These are phyloP conservation scores for Oryza glaberrima DNA, from an alignment of 176 grass and related monocot species.

Conservation along the genomic window DNA sequence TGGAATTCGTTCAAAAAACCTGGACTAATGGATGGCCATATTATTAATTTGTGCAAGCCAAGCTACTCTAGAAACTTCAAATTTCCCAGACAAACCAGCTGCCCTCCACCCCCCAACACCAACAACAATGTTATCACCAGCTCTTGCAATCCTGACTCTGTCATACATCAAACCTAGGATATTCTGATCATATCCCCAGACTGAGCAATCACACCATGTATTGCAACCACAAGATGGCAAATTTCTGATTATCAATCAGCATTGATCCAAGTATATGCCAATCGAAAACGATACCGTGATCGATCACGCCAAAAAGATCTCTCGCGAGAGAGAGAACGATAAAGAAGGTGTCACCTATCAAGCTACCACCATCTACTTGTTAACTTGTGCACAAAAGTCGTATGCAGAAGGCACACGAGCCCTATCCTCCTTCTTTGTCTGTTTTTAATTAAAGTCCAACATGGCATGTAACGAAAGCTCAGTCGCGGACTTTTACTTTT, in stretches of 20 bases:
- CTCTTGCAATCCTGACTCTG: neutral
- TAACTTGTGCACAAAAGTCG: constrained; percentile 30
- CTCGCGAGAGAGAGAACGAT: constrained; percentile 11
- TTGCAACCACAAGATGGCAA: neutral
- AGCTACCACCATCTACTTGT: constrained; percentile 5
- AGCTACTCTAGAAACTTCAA: constrained; percentile 29
- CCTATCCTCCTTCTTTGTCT: constrained; percentile 1
- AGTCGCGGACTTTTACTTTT: constrained; percentile 43
- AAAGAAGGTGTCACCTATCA: constrained; percentile 9
- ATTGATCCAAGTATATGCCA: constrained; percentile 32
- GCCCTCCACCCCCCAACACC: constrained; percentile 10
- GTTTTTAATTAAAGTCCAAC: constrained; percentile 29
- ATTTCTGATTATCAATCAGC: too few relatives aligned
- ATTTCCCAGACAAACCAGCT: neutral
- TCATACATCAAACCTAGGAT: constrained; percentile 21
- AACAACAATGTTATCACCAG: constrained; percentile 22
- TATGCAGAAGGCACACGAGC: neutral
- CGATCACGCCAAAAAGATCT: constrained; percentile 13
- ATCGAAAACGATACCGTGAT: neutral
- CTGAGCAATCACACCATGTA: neutral
- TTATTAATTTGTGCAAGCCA: neutral
- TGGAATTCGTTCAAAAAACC: too few relatives aligned
- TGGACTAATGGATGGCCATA: neutral
- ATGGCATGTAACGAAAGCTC: constrained; percentile 48
- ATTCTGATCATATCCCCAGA: constrained; percentile 45